Evolutionary conservation across 306 rosid genomes (phyloP), one percentile per base, ranked within the genome.

Genomic region (Lupinus albus): DNA sequence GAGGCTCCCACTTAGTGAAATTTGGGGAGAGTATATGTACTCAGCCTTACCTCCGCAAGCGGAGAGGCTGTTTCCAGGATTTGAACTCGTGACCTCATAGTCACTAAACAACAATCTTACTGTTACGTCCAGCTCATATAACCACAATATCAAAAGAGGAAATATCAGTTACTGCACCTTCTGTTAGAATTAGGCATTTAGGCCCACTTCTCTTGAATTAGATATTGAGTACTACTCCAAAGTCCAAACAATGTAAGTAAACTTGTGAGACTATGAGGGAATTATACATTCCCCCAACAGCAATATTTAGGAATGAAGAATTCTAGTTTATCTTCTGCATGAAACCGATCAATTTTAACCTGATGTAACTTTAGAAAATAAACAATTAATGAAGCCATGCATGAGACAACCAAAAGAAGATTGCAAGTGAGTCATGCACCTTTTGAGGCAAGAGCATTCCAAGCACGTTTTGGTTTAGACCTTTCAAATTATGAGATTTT

Each of bases 101-200:
- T n/a, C n/a, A n/a, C n/a, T n/a, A n/a, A n/a, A n/a, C n/a, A n/a
- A n/a, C n/a, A n/a, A n/a, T n/a, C n/a, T n/a, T n/a, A n/a, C n/a
- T n/a, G n/a, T n/a, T n/a, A n/a, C n/a, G n/a, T n/a, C n/a, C n/a
- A n/a, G n/a, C n/a, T n/a, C n/a, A n/a, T n/a, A n/a, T n/a, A n/a
- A n/a, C 42, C 70, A 42, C 61, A 67, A 16, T 68, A 55, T 56
- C 58, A 42, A 39, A 39, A 48, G 65, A 69, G 47, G 16, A 53
- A 53, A 48, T 16, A 64, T 55, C 10, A 36, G 52, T 47, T 68
- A 46, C 41, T 16, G 9, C 5, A 36, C 48, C 62, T 25, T 51
- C 17, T 1, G 32, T 39, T 66, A 56, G 36, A 49, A 33, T 41
- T 14, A 10, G 21, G 45, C 45, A 49, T 18, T 41, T 14, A 10